A percentile compares a stretch with the other conserved stretches of the same genome.
Evolutionary conservation across 2,329 filamentous ascomycete species (phyloP).

Genomic region (Colletotrichum spinosum): DNA sequence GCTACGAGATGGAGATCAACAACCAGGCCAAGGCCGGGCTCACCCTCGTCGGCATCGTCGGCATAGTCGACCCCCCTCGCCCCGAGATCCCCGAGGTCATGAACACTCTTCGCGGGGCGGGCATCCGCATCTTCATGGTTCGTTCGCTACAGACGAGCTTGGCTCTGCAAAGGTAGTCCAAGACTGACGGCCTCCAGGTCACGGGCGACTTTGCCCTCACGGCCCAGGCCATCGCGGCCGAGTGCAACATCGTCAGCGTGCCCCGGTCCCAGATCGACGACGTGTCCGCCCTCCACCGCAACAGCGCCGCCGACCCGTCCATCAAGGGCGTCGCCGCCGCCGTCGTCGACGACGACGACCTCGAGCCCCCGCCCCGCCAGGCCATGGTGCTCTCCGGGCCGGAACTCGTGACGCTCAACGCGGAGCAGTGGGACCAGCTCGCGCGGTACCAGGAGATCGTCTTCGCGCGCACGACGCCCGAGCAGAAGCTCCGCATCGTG

Average conservation of each 20-base stretch:
- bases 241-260: slow-evolving; percentile 77
- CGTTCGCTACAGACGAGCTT: no score
- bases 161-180: not conserved
- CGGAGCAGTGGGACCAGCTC: slow-evolving; percentile 76
- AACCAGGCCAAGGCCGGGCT: slow-evolving; percentile 68
- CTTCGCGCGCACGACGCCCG: slow-evolving; percentile 80
- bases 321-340: slow-evolving; percentile 27
- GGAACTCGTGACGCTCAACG: slow-evolving; percentile 74
- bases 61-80: slow-evolving; percentile 82
- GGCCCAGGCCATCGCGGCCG: slow-evolving; percentile 76
- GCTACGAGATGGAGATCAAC: slow-evolving; percentile 69
- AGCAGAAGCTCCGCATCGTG: slow-evolving; percentile 85
- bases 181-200: slow-evolving; percentile 54
- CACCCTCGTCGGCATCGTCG: slow-evolving; percentile 78
- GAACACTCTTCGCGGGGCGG: slow-evolving; percentile 73
- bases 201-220: slow-evolving; percentile 84
- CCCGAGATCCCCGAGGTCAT: slow-evolving; percentile 77
- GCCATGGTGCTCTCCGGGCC: slow-evolving; percentile 74
- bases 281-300: slow-evolving; percentile 62
- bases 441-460: slow-evolving; percentile 77
- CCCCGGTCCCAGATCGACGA: slow-evolving; percentile 62
- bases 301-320: slow-evolving; percentile 38
- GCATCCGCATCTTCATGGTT: slow-evolving; percentile 83
- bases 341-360: slow-evolving; percentile 1
- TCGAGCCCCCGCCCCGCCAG: slow-evolving; percentile 44